These are phyloP conservation scores for Cydonia oblonga DNA, from an alignment of 331 rosid species.

Conservation along the genomic window DNA sequence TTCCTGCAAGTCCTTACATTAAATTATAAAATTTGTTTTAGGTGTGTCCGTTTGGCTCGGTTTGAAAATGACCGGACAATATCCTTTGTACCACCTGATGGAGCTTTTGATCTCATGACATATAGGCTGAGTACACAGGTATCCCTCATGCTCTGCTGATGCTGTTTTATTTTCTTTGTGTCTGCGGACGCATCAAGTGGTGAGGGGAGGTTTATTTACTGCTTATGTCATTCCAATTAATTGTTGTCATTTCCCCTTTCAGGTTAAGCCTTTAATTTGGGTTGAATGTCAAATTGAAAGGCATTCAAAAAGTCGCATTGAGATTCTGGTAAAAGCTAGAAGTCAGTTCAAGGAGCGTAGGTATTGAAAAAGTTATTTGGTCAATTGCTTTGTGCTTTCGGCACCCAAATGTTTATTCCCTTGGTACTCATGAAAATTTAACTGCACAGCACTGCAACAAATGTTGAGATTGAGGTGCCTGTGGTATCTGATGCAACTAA, in stretches of 20 bases:
- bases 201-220: slow-evolving; percentile 1
- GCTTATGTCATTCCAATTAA: not conserved
- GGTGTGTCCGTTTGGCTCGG: slow-evolving; percentile 99
- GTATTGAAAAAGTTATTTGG: slow-evolving; percentile 26
- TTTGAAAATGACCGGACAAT: slow-evolving; percentile 97
- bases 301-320: slow-evolving; percentile 96
- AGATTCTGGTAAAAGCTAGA: slow-evolving; percentile 88
- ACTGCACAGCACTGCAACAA: slow-evolving; percentile 80
- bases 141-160: slow-evolving; percentile 11
- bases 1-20: slow-evolving; percentile 20
- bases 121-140: slow-evolving; percentile 96
- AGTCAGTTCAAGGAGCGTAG: slow-evolving; percentile 99
- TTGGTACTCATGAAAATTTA: slow-evolving; percentile 19
- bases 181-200: not conserved
- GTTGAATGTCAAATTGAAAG: slow-evolving; percentile 95
- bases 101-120: slow-evolving; percentile 94
- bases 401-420: slow-evolving; percentile 6
- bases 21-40: slow-evolving; percentile 31
- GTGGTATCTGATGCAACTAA: slow-evolving; percentile 87
- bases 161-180: not conserved
- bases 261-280: slow-evolving; percentile 95
- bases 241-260: slow-evolving; percentile 12
- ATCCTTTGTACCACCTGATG: slow-evolving; percentile 96
- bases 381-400: slow-evolving; percentile 9
- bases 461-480: slow-evolving; percentile 87